A percentile compares a stretch with the other conserved stretches of the same genome.
Evolutionary conservation across 352 stramenopile genomes (phyloP).

Genomic region (Pythium sp.): DNA sequence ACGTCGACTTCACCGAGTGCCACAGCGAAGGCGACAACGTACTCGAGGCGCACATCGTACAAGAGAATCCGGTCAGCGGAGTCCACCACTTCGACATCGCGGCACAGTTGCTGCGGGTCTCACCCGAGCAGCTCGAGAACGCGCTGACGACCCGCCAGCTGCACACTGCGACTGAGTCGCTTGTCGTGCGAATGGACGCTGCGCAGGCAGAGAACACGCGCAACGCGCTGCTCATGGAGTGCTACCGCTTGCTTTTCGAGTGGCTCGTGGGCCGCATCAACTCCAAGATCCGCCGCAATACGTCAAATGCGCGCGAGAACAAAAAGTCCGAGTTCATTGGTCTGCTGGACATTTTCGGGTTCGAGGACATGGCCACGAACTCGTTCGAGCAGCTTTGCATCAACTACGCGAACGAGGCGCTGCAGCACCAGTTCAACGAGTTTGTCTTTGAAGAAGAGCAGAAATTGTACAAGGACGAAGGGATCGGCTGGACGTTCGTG

Average conservation of each 20-base stretch:
- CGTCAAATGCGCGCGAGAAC: slow-evolving; percentile 8
- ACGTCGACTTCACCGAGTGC: slow-evolving; percentile 62
- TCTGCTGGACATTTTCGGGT: slow-evolving; percentile 88
- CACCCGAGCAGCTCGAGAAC: slow-evolving; percentile 44
- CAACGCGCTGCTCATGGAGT: slow-evolving; percentile 90
- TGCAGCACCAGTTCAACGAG: slow-evolving; percentile 89
- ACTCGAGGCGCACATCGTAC: slow-evolving; percentile 21
- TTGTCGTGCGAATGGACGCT: slow-evolving; percentile 66
- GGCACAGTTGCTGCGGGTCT: slow-evolving; percentile 58
- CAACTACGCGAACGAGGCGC: slow-evolving; percentile 87
- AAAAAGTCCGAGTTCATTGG: slow-evolving; percentile 59
- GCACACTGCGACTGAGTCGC: slow-evolving; percentile 66
- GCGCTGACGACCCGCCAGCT: slow-evolving; percentile 65
- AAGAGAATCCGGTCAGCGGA: background rate
- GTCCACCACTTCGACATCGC: slow-evolving; percentile 46
- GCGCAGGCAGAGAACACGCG: slow-evolving; percentile 71
- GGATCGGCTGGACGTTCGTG: slow-evolving; percentile 71
- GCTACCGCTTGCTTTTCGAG: slow-evolving; percentile 91
- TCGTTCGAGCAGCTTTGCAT: slow-evolving; percentile 91
- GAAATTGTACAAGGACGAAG: slow-evolving; percentile 69
- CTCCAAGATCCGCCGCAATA: slow-evolving; percentile 58
- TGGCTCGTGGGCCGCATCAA: slow-evolving; percentile 94
- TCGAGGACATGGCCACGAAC: slow-evolving; percentile 85
- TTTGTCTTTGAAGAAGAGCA: slow-evolving; percentile 93
- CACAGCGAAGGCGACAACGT: slow-evolving; percentile 22